A percentile compares a stretch with the other conserved stretches of the same genome.
phyloP scores from a whole-genome alignment of 1,284 basidiomycete genomes.

The Pholiota adiposa region DNA sequence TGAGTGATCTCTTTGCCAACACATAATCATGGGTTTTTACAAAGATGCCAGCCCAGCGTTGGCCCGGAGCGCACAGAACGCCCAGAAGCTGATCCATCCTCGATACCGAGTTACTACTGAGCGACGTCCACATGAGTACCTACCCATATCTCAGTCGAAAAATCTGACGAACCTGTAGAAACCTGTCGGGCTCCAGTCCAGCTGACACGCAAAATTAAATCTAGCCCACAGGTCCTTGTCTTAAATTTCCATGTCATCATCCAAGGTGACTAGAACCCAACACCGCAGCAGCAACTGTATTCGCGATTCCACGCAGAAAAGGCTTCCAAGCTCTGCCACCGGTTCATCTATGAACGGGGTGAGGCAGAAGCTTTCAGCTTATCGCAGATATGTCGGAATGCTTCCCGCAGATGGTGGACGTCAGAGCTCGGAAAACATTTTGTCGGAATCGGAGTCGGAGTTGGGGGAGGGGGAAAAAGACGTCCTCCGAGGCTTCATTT shows the following conservation, averaged over 20 bases:
- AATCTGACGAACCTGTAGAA: too few relatives aligned
- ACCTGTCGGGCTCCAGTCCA: too few relatives aligned
- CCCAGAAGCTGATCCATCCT: too few relatives aligned
- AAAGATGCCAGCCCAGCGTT: too few relatives aligned
- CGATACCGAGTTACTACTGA: too few relatives aligned
- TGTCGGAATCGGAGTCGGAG: slow-evolving; percentile 24
- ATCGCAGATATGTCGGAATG: slow-evolving; percentile 8
- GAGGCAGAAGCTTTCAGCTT: neutral
- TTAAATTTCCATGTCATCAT: too few relatives aligned
- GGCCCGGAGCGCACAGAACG: too few relatives aligned
- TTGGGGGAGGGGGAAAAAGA: slow-evolving; percentile 15
- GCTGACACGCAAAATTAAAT: too few relatives aligned
- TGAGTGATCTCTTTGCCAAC: neutral
- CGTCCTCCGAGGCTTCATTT: neutral
- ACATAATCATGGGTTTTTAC: neutral
- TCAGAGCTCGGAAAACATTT: slow-evolving; percentile 2
- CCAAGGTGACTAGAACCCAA: neutral
- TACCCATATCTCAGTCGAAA: too few relatives aligned
- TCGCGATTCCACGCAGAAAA: neutral
- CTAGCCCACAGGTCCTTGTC: too few relatives aligned
- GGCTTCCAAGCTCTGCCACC: neutral
- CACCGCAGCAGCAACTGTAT: neutral
- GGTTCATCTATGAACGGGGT: neutral
- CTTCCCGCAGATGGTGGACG: slow-evolving; percentile 6
- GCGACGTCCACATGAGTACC: too few relatives aligned